Percentiles rank a stretch among this genome's conserved stretches.
phyloP scores from a whole-genome alignment of 208 protist species.

The Trichomonas vaginalis region DNA sequence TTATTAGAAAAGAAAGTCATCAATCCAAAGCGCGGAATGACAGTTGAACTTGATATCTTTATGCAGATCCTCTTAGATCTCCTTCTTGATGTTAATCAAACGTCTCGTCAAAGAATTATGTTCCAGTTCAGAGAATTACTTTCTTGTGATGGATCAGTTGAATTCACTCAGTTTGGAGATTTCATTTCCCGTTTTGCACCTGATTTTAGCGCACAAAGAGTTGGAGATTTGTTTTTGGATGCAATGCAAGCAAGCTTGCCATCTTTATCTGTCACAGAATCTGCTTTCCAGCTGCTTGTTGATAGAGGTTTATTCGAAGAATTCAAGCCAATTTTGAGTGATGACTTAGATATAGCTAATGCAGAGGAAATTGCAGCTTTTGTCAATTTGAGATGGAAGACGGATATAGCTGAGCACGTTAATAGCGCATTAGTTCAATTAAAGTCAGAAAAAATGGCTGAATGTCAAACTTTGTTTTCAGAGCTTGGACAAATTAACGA shows the following conservation, averaged over 20 bases:
- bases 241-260: neutral
- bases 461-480: neutral
- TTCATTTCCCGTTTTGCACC: neutral
- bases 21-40: neutral
- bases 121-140: neutral
- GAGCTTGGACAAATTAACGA: neutral
- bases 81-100: neutral
- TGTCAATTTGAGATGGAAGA: neutral
- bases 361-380: neutral
- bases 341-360: neutral
- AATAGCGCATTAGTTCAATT: neutral
- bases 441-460: neutral
- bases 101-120: neutral
- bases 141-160: neutral
- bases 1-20: neutral
- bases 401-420: neutral
- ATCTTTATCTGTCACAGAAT: neutral
- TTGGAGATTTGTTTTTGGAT: neutral
- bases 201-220: neutral
- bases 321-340: neutral
- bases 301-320: neutral
- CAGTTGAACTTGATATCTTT: neutral
- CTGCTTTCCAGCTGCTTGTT: neutral
- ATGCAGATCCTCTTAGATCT: neutral
- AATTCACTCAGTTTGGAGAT: neutral